These are phyloP conservation scores for Scleroderma bovista DNA, from an alignment of 768 basidiomycete genomes.

Conservation along the genomic window DNA sequence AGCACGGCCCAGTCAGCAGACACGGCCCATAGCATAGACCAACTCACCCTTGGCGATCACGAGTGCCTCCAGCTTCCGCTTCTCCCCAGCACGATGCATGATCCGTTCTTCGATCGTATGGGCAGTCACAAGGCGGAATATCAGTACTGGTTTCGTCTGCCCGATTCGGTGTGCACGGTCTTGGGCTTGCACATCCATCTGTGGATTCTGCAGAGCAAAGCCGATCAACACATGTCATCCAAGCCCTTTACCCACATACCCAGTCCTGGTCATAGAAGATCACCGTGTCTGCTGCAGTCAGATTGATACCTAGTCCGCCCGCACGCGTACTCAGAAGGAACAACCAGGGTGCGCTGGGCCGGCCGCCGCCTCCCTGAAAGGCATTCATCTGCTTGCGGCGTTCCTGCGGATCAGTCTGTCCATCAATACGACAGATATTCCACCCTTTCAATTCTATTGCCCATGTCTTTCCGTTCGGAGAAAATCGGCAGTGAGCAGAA, in stretches of 20 bases:
- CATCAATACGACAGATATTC: slow-evolving; percentile 89
- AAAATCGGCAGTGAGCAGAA: neutral
- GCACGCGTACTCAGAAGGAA: slow-evolving; percentile 93
- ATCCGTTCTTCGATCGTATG: slow-evolving; percentile 93
- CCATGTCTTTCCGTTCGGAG: slow-evolving; percentile 45
- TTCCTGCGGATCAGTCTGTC: slow-evolving; percentile 71
- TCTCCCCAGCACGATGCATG: slow-evolving; percentile 81
- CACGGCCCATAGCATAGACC: neutral
- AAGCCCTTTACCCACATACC: slow-evolving; percentile 8
- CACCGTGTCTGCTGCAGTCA: slow-evolving; percentile 59
- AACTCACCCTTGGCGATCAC: slow-evolving; percentile 84
- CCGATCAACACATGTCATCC: neutral
- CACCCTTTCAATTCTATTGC: slow-evolving; percentile 78
- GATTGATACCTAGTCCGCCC: slow-evolving; percentile 93
- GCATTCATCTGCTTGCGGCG: slow-evolving; percentile 79
- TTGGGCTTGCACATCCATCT: slow-evolving; percentile 95
- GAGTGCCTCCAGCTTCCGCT: slow-evolving; percentile 86
- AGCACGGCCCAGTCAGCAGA: too few relatives aligned
- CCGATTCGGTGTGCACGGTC: slow-evolving; percentile 96
- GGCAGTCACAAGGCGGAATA: slow-evolving; percentile 81
- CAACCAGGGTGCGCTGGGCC: slow-evolving; percentile 56
- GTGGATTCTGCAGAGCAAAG: slow-evolving; percentile 60
- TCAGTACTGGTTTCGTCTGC: slow-evolving; percentile 84
- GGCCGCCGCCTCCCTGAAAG: slow-evolving; percentile 73
- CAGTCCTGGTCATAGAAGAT: slow-evolving; percentile 19